These are phyloP conservation scores for Apium graveolens DNA, from an alignment of 129 eudicot genomes.

Conservation along the genomic window DNA sequence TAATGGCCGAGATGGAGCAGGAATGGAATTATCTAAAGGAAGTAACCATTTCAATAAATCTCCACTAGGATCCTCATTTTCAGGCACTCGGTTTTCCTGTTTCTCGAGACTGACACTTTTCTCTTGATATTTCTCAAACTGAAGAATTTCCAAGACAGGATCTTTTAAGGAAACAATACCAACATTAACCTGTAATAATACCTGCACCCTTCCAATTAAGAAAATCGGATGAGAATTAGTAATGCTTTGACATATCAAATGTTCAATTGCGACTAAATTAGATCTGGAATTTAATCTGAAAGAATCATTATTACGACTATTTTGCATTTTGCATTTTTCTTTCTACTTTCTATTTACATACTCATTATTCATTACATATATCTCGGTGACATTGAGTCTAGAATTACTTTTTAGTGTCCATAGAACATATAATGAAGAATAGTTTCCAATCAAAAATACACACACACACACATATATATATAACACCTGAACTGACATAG, in stretches of 20 bases:
- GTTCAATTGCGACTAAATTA: background rate
- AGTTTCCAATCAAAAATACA: background rate
- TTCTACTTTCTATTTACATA: background rate
- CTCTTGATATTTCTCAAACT: slow-evolving; percentile 71
- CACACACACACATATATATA: background rate
- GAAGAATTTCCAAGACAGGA: slow-evolving; percentile 80
- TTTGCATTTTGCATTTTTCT: background rate
- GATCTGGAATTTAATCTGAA: background rate
- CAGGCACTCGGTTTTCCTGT: slow-evolving; percentile 16
- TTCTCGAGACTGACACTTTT: slow-evolving; percentile 19
- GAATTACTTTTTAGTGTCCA: background rate
- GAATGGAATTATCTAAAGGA: slow-evolving; percentile 71
- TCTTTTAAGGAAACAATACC: slow-evolving; percentile 60
- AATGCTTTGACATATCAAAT: background rate
- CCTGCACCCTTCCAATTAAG: slow-evolving; percentile 99
- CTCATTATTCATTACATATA: background rate
- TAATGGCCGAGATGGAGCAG: slow-evolving; percentile 46
- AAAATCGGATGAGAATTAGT: slow-evolving; percentile 48
- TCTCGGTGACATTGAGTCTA: background rate
- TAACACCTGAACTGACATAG: background rate
- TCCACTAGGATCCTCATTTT: slow-evolving; percentile 58
- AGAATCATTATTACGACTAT: background rate
- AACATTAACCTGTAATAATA: slow-evolving; percentile 79
- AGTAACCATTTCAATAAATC: slow-evolving; percentile 89
- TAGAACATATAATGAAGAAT: background rate